phyloP scores from a whole-genome alignment of 2,329 filamentous ascomycete species.

The Cladosporium austrohemisphaericum region DNA sequence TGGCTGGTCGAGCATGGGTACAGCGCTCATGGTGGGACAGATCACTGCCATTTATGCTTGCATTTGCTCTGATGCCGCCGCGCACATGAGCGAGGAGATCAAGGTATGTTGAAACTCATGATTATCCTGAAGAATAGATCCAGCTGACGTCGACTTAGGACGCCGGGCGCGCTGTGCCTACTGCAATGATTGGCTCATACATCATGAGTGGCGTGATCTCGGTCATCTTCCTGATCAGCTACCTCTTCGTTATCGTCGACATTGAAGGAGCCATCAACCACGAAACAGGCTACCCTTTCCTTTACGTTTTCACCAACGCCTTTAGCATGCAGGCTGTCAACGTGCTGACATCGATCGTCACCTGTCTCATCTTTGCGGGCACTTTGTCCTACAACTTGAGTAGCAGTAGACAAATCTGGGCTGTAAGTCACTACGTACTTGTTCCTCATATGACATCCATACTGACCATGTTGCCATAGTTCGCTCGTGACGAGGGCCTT shows the following conservation, averaged over 20 bases:
- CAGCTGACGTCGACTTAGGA: conserved; percentile 6
- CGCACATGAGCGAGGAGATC: conserved; percentile 34
- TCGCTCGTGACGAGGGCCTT: conserved; percentile 35
- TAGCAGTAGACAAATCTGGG: conserved; percentile 8
- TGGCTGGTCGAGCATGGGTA: conserved; percentile 35
- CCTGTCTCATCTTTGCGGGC: conserved; percentile 24
- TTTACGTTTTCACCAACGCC: conserved; percentile 34
- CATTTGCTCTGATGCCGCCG: conserved; percentile 28
- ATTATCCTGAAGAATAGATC: too few species aligned
- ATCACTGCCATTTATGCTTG: conserved; percentile 25
- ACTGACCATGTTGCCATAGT: conserved; percentile 18
- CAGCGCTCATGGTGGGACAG: conserved; percentile 33
- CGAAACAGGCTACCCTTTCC: conserved; percentile 33
- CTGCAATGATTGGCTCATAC: conserved; percentile 18
- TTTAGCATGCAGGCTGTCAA: conserved; percentile 29
- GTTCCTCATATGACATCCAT: conserved; percentile 40
- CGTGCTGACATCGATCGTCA: conserved; percentile 23
- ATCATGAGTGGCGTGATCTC: conserved; percentile 17
- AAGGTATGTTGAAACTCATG: conserved; percentile 20
- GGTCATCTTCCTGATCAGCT: conserved; percentile 20
- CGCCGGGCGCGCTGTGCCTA: conserved; percentile 18
- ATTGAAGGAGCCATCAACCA: conserved; percentile 28
- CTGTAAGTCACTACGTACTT: not conserved
- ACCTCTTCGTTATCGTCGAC: conserved; percentile 29
- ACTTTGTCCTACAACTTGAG: conserved; percentile 19